Conservation (phyloP, 2,329 filamentous ascomycete species). For the Purpureocillium lavendulum region DNA sequence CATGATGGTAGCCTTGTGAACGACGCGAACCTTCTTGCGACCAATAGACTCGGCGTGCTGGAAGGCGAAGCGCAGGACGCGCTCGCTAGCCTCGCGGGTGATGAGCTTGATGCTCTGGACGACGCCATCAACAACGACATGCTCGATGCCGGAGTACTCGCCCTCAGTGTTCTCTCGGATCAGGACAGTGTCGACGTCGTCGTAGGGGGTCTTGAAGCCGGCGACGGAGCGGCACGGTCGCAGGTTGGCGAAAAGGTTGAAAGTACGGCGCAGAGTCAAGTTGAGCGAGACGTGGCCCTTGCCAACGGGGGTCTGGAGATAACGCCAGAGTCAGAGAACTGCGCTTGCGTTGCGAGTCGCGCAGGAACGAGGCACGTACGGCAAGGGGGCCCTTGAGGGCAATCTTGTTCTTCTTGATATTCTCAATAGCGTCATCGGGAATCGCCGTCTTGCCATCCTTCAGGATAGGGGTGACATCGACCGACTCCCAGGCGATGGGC, state of each 20-base stretch:
- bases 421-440: conserved; percentile 84
- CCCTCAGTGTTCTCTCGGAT: conserved; percentile 99
- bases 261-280: conserved; percentile 94
- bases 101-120: conserved; percentile 99
- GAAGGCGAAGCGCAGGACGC: conserved; percentile 95
- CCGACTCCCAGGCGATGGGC: conserved; percentile 92
- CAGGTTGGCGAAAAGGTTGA: conserved; percentile 99
- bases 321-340: neutral
- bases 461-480: conserved; percentile 89
- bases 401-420: conserved; percentile 91
- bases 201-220: conserved; percentile 97
- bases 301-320: conserved; percentile 73
- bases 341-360: neutral
- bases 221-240: conserved; percentile 95
- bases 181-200: conserved; percentile 91
- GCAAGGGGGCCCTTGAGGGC: conserved; percentile 97
- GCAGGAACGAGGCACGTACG: conserved; percentile 41
- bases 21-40: conserved; percentile 92
- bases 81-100: conserved; percentile 87
- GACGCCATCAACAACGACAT: conserved; percentile 94
- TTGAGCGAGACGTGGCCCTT: conserved; percentile 99
- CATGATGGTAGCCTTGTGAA: conserved; percentile 99
- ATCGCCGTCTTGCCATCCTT: conserved; percentile 96
- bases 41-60: conserved; percentile 92
- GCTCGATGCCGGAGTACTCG: conserved; percentile 98